Evolutionary conservation across 2,329 filamentous ascomycete species (phyloP), one percentile per base, ranked within the genome.

Genomic region (Hymenoscyphus albidus): DNA sequence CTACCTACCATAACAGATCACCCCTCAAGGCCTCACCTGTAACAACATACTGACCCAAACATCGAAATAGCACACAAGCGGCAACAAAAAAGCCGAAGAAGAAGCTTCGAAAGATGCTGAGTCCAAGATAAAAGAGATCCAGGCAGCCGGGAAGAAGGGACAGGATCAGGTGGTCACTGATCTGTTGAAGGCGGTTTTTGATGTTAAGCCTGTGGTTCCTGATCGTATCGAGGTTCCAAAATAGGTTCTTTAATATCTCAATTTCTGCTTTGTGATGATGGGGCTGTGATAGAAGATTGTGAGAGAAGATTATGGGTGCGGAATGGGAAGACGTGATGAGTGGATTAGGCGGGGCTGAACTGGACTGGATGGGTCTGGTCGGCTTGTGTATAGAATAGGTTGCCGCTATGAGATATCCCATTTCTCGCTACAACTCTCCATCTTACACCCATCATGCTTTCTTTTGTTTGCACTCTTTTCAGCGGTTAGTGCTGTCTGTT

Each of bases 41-140:
- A 35, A 9, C 9, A 35, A 35, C 5, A 35, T 35, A 35, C 35
- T 35, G 9, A 35, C 35, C 35, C 35, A 1, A 35, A 35, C 35
- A 6, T 35, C 35, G 35, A 35, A 62, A 71, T 72, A 98, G 94
- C 94, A 99, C 81, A 89, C 91, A 73, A 91, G 91, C 78, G 93
- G 93, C 74, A 97, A 97, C 84, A 87, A 90, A 78, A 86, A 88
- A 71, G 90, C 90, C 69, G 90, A 94, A 77, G 85, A 88, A 68
- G 88, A 93, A 73, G 91, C 92, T 70, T 86, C 87, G 78, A 89
- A 88, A 79, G 91, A 94, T 70, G 91, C 91, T 62, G 91, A 97
- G 67, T 82, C 78, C 73, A 88, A 96, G 80, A 88, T 98, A 73
- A 84, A 88, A 78, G 88, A 91, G 77, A 98, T 98, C 77, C 85